Base-by-base conservation (phyloP, 768 basidiomycete species). In the Mrakia blollopis region DNA sequence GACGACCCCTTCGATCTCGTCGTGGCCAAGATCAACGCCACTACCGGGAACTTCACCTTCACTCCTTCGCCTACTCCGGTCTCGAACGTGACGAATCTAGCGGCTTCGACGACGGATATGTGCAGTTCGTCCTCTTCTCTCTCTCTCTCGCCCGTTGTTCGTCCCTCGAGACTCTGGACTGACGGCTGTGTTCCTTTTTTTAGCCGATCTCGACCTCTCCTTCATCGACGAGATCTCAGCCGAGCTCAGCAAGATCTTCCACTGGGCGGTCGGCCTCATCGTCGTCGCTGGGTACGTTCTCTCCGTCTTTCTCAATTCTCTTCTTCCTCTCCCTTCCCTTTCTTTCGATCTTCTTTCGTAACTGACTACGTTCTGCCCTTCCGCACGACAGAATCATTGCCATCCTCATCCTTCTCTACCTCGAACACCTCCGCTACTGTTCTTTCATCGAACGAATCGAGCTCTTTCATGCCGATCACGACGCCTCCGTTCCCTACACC, bases 171-270 rank as follows among this genome's bases (percentile, higher is more conserved):
- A 25, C 7, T 6, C 28, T 13, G 57, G n/a, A 11, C 57, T 57
- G 57, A 57, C 57, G 10, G 14, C 44, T 14, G 21, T n/a, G 1
- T 28, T 25, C 28, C 57, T 0, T n/a, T 25, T 57, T 3, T 2
- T 28, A 57, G 57, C 85, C 63, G 85, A 88, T 71, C 81, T 97
- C 77, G 93, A 98, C 84, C 89, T 90, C 2, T 90, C 90, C 5
- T 87, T 94, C 78, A 87, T 99, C 47, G 95, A 98, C 83, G 89
- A 93, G 80, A 88, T 97, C 61, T 91, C 91, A 6, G 85, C 85
- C 14, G 92, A 92, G 80, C 86, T 99, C n/a, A 85, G 91, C 80
- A 89, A 89, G 83, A 87, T 91, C 47, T 88, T 91, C 23, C 91
- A 90, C 84, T 91, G 96, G 75, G 92, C 91, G 37, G 89, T 88